Evolutionary conservation across 1,284 basidiomycete genomes (phyloP).

Genomic region (Cyathus pygmaeus): DNA sequence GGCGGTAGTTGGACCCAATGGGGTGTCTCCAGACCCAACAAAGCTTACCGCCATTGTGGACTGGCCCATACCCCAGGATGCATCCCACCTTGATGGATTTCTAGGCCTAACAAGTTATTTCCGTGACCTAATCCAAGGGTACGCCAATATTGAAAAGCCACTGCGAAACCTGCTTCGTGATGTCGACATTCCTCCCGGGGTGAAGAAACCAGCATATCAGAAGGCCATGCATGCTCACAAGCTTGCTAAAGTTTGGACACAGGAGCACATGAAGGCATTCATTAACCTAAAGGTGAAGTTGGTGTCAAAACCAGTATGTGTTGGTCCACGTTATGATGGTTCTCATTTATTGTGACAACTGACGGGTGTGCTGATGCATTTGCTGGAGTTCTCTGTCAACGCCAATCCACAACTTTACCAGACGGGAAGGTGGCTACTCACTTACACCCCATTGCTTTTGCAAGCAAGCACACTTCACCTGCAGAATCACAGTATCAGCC

Average conservation of each 20-base stretch:
- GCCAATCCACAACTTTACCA: slow-evolving; percentile 21
- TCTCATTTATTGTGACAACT: slow-evolving; percentile 45
- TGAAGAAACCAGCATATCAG: slow-evolving; percentile 28
- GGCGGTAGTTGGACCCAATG: slow-evolving; percentile 28
- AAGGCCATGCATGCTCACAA: slow-evolving; percentile 22
- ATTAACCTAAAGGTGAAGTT: slow-evolving; percentile 35
- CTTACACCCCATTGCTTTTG: slow-evolving; percentile 39
- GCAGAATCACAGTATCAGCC: slow-evolving; percentile 44
- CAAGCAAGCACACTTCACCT: slow-evolving; percentile 38
- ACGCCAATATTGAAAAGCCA: slow-evolving; percentile 37
- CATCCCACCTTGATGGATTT: slow-evolving; percentile 29
- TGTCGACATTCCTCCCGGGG: slow-evolving; percentile 26
- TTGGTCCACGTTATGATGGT: slow-evolving; percentile 37
- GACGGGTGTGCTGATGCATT: slow-evolving; percentile 47
- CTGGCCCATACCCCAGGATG: slow-evolving; percentile 38
- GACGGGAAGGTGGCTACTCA: slow-evolving; percentile 23
- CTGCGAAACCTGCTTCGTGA: slow-evolving; percentile 35
- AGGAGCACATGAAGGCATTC: slow-evolving; percentile 38
- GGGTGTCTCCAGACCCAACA: slow-evolving; percentile 34
- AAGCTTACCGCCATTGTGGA: slow-evolving; percentile 45
- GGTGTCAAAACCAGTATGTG: slow-evolving; percentile 38
- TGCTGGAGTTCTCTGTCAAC: slow-evolving; percentile 40
- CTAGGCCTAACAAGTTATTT: slow-evolving; percentile 38
- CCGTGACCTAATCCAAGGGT: slow-evolving; percentile 36
- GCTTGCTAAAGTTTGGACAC: slow-evolving; percentile 32